Evolutionary conservation across 805 yeast genomes (phyloP), one percentile per base, ranked within the genome.

Genomic region (Ogataea trehalophila): DNA sequence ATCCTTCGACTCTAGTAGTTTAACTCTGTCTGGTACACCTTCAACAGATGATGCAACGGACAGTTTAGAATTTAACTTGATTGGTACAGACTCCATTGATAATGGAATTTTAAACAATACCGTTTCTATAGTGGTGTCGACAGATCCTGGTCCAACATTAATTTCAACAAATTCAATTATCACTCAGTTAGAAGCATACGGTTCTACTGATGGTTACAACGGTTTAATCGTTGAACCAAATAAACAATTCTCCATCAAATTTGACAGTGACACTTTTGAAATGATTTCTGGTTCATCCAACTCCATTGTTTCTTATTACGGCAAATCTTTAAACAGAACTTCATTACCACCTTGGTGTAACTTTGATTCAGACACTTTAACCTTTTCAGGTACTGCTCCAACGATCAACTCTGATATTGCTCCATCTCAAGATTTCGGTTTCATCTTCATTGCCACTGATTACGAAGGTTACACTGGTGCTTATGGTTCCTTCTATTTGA

Each of bases 271-370:
- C 47, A 78, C 86, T 8, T 94, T 91, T 61, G 64, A 71, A 11
- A 60, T 74, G 51, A 45, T 67, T 15, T 55, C 66, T 5, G 68
- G 69, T 40, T 75, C 83, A 4, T 67, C 71, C 29, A 67, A 77
- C 46, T 60, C 71, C 2, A 78, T 85, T 33, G 72, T 76, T 16
- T 82, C 83, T 8, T 88, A 85, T 68, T 86, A 87, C 60, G 97
- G 97, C 18, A 77, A 85, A 53, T 80, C 91, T n/a, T 68, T 74
- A 14, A 89, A 87, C 63, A 79, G 91, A 61, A 78, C 96, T 1
- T 92, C 99, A 3, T 73, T 94, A 47, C 99, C 99, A 36, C 84
- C 80, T 60, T 94, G 99, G 98, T 71, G 89, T 44, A 66, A 69
- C 45, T 94, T 92, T 61, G 83, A 89, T 59, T 58, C 76, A 5